Base-by-base conservation (phyloP, 2,329 filamentous ascomycete species). In the Ophiosphaerella korrae region DNA sequence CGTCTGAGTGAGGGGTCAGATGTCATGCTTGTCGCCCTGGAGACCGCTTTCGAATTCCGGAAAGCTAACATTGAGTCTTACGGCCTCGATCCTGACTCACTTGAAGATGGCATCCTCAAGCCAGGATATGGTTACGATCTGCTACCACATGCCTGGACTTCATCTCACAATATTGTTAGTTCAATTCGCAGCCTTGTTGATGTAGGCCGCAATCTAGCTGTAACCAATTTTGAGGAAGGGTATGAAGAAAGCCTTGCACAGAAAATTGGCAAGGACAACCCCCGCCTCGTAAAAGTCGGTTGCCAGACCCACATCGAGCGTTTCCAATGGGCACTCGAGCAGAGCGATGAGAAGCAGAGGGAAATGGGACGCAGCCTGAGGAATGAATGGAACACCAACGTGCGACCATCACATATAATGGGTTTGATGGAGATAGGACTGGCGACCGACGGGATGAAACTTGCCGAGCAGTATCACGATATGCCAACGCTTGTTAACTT, bases 71-170 rank as follows among this genome's bases (percentile, higher is more conserved):
- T 88, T 11, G 75, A 78, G 2, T 74, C 84, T 3, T 97, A 96
- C 68, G 91, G 90, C 2, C 80, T 97, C 4, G 80, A 82, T 14
- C 76, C 82, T 13, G 88, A 92, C 57, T 77, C 83, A 44, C 73
- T 94, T 29, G 50, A 63, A 3, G 74, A 79, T 40, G 76, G 78
- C 38, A 62, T 80, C 13, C 63, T 80, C 5, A 70, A 60, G 37
- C 50, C 67, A 13, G 67, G 71, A 18, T 76, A 81, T 13, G 83
- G 84, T 38, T 92, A 91, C 65, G 81, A 86, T 16, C 84, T 81
- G 9, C 79, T 97, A 7, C 84, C 88, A 0, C 86, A 90, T 52
- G 89, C 92, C 38, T 99, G 94, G 94, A 97, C 92, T 0, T 92
- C 90, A 13, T 85, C 83, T 1, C 67, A 74, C 48, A 75, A 75